Base-by-base conservation (phyloP, 225 moss, liverwort and hornwort genomes). In the Marchantia polymorpha region DNA sequence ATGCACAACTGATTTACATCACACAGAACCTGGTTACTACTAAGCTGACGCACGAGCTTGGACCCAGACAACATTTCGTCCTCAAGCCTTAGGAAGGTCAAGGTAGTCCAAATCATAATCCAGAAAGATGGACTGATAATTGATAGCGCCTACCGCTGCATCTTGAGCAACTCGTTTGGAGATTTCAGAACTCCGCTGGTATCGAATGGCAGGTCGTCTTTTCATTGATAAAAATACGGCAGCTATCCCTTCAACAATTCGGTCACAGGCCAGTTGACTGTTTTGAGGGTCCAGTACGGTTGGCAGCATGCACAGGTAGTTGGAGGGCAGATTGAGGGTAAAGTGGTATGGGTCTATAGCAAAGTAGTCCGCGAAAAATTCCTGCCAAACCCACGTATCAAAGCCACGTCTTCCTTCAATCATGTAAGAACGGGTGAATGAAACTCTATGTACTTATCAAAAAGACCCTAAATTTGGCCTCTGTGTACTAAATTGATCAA, bases 281-380 rank as follows among this genome's bases (percentile, higher is more conserved):
- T 87, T 92, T 83, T 92, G 95, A 48, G 95, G 91, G 83, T 99
- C 99, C 83, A 90, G 79, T 71, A 90, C 86, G 66, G 89, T 90
- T 46, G 99, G 93, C 81, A 99, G 82, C 99, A 99, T 93, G 83
- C 95, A 99, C 25, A 93, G 89, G 83, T 99, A 90, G 77, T 99
- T 99, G 75, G 93, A 88, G 77, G 90, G 90, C 78, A 99, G 87
- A 90, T 99, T 95, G 81, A 99, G 73, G 10, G 99, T 93, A 85
- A 99, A 99, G 81, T 95, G 99, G 78, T 87, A 95, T 6, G 92
- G 99, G 82, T 99, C 99, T 69, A 99, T 90, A 27, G 99, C 99
- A 84, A 88, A 93, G 79, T 93, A 99, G 81, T 99, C 99, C 19
- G 93, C 99, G 81, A 92, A 99, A 79, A 92, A 99, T 78, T 99